Evolutionary conservation across 2,329 filamentous ascomycete species (phyloP).

Genomic region (Claviceps arundinis): DNA sequence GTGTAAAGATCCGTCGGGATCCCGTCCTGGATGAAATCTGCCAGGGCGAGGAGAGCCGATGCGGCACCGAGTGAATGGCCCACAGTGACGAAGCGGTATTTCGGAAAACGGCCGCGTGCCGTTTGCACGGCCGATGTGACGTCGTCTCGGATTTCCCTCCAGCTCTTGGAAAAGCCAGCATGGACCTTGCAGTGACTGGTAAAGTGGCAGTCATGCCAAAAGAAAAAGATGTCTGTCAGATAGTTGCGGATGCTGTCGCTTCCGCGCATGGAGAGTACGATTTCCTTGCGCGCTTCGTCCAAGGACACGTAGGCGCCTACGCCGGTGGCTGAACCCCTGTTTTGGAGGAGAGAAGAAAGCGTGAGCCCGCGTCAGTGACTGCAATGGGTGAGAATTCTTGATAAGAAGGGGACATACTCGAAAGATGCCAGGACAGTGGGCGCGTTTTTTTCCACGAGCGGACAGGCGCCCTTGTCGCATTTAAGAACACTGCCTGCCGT

Average conservation of each 20-base stretch:
- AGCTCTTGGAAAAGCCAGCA: slow-evolving; percentile 45
- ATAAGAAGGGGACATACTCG: slow-evolving; percentile 13
- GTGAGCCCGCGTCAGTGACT: slow-evolving; percentile 2
- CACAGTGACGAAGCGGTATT: slow-evolving; percentile 42
- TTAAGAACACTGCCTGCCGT: slow-evolving; percentile 24
- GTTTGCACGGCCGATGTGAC: slow-evolving; percentile 29
- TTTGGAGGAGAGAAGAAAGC: too few relatives aligned
- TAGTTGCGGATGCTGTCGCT: slow-evolving; percentile 46
- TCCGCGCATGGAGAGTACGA: slow-evolving; percentile 49
- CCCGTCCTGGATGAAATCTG: slow-evolving; percentile 37
- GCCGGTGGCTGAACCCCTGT: slow-evolving; percentile 28
- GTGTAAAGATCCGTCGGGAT: slow-evolving; percentile 43
- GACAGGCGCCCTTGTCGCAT: slow-evolving; percentile 32
- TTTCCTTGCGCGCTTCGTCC: slow-evolving; percentile 35
- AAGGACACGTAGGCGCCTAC: slow-evolving; percentile 37
- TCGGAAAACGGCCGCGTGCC: slow-evolving; percentile 33
- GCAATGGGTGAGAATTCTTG: too few relatives aligned
- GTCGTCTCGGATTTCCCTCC: slow-evolving; percentile 34
- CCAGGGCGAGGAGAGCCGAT: slow-evolving; percentile 46
- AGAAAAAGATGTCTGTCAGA: slow-evolving; percentile 37
- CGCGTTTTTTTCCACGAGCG: slow-evolving; percentile 27
- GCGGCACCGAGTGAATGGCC: slow-evolving; percentile 60
- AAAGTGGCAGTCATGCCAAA: slow-evolving; percentile 16
- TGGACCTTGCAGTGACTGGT: slow-evolving; percentile 36
- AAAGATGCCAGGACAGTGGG: slow-evolving; percentile 31